Conservation (phyloP, 306 rosid species). For the Purshia tridentata region DNA sequence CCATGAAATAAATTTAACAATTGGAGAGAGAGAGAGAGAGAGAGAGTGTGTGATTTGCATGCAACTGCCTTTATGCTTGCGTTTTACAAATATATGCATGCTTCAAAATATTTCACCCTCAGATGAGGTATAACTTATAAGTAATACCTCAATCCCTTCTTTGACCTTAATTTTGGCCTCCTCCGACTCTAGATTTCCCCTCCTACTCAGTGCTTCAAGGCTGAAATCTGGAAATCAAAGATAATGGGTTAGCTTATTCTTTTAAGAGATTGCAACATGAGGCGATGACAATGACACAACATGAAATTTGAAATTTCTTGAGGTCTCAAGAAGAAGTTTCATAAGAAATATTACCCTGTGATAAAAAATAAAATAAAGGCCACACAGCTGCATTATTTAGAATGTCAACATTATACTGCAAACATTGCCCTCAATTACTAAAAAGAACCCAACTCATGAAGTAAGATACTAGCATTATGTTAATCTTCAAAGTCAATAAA, state of each 20-base stretch:
- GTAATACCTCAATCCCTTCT: constrained; percentile 20
- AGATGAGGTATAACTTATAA: neutral
- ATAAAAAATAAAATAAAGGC: neutral
- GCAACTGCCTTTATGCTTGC: neutral
- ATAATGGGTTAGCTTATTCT: constrained; percentile 13
- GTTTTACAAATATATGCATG: neutral
- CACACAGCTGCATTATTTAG: neutral
- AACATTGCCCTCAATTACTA: neutral
- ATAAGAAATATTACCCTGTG: neutral
- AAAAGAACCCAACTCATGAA: neutral
- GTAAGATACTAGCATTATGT: neutral
- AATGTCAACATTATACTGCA: constrained; percentile 1
- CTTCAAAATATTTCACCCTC: constrained; percentile 2
- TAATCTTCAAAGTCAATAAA: constrained; percentile 1
- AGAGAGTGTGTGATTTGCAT: neutral
- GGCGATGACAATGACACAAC: neutral
- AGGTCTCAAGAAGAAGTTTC: neutral
- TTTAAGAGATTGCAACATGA: constrained; percentile 9
- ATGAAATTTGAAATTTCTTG: neutral
- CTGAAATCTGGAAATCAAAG: constrained; percentile 37
- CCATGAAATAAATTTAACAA: neutral
- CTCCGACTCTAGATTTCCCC: constrained; percentile 36
- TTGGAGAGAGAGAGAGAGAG: neutral
- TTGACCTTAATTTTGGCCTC: constrained; percentile 15
- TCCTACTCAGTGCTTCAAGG: constrained; percentile 31